phyloP scores from a whole-genome alignment of 2,329 filamentous ascomycete species.

The Calonectria pseudoreteaudii region DNA sequence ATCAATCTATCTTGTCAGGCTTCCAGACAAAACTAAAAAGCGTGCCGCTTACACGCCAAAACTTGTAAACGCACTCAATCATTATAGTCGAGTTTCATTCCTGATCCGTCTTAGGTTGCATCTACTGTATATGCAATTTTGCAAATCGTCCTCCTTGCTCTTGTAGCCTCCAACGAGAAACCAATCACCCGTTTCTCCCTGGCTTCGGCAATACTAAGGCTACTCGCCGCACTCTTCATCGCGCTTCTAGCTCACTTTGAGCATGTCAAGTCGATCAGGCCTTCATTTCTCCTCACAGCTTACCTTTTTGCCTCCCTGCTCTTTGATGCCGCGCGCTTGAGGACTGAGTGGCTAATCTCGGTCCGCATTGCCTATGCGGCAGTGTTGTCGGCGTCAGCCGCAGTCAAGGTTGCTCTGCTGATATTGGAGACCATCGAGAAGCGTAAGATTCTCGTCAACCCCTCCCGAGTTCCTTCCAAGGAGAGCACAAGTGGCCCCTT shows the following conservation, averaged over 20 bases:
- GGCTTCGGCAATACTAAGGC: conserved; percentile 43
- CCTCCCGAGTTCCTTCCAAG: conserved; percentile 56
- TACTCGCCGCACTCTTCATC: conserved; percentile 43
- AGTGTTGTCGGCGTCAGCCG: conserved; percentile 36
- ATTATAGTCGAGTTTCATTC: neutral
- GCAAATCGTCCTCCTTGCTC: conserved; percentile 41
- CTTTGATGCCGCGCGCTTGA: conserved; percentile 47
- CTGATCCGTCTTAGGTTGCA: conserved; percentile 31
- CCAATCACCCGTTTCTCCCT: conserved; percentile 45
- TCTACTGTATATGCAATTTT: conserved; percentile 39
- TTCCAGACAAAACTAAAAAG: conserved; percentile 39
- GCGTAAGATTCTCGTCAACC: conserved; percentile 47
- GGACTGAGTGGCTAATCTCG: conserved; percentile 48
- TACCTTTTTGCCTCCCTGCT: conserved; percentile 46
- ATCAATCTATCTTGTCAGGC: conserved; percentile 38
- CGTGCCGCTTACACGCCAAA: conserved; percentile 44
- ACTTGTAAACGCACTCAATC: conserved; percentile 29
- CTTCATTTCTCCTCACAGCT: conserved; percentile 45
- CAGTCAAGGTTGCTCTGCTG: conserved; percentile 41
- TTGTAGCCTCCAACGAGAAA: conserved; percentile 40
- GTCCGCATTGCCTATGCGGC: conserved; percentile 40
- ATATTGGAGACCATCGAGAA: conserved; percentile 48
- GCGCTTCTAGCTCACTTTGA: conserved; percentile 45
- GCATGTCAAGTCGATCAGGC: conserved; percentile 49
- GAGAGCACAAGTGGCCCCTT: conserved; percentile 60